Percentiles rank a stretch among this genome's conserved stretches.
Conservation (phyloP, 2,329 filamentous ascomycete species). For the Penicillium sclerotiorum region DNA sequence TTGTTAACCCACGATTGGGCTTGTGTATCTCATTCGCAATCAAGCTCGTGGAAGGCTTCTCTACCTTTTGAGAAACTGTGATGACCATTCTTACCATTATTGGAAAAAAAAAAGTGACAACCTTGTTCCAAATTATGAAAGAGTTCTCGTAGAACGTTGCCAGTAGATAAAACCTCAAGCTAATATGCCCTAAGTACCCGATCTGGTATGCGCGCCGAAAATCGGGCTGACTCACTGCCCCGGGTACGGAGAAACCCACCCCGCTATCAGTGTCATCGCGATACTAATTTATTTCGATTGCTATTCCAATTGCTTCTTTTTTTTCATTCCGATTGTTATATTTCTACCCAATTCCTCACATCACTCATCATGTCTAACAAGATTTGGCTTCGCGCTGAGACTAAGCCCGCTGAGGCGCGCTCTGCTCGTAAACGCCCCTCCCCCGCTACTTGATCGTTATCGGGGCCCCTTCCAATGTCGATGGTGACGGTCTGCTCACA, state of each 20-base stretch:
- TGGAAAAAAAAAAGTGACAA: not conserved
- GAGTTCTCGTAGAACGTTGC: not conserved
- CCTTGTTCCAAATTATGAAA: not conserved
- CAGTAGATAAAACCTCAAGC: not conserved
- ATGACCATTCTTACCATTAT: not conserved
- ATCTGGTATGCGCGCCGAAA: slow-evolving; percentile 2
- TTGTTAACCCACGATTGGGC: too few relatives aligned
- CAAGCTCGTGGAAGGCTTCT: too few relatives aligned
- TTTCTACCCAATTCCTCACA: not conserved
- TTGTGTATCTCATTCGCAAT: too few relatives aligned
- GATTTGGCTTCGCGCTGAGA: slow-evolving; percentile 61
- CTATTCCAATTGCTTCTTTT: slow-evolving; percentile 11
- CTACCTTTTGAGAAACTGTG: too few relatives aligned
- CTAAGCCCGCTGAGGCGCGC: slow-evolving; percentile 61
- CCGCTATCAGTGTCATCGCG: slow-evolving; percentile 36
- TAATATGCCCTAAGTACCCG: slow-evolving; percentile 5
- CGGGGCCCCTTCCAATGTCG: not conserved
- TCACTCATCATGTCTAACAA: slow-evolving; percentile 36
- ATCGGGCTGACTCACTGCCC: slow-evolving; percentile 25
- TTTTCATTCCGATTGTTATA: not conserved
- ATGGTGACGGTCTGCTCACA: slow-evolving; percentile 11
- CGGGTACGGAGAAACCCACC: slow-evolving; percentile 37
- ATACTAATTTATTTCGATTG: slow-evolving; percentile 9
- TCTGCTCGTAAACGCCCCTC: slow-evolving; percentile 45
- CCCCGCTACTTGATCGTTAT: slow-evolving; percentile 9